A percentile compares a stretch with the other conserved stretches of the same genome.
These are phyloP conservation scores for Samsoniella hepiali DNA, from an alignment of 2,329 filamentous ascomycete species.

Conservation along the genomic window DNA sequence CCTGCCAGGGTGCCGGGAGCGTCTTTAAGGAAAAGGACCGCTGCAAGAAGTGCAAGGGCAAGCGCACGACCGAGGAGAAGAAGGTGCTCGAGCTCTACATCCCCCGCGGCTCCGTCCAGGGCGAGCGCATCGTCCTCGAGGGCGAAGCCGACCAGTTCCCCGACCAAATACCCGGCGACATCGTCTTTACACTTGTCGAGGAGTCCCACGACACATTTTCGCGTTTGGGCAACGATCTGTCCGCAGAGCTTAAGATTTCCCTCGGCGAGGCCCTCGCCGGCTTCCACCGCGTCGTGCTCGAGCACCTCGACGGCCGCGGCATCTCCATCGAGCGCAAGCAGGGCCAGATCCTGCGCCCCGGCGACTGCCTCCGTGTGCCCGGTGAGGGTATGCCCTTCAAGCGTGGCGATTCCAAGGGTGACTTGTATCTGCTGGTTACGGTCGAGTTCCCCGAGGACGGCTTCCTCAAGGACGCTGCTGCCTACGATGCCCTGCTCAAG, in stretches of 20 bases:
- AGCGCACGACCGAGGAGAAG: slow-evolving; percentile 78
- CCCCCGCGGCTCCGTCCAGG: slow-evolving; percentile 78
- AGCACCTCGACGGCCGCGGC: slow-evolving; percentile 89
- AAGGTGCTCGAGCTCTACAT: slow-evolving; percentile 98
- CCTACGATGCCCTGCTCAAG: slow-evolving; percentile 67
- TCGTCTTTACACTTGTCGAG: slow-evolving; percentile 85
- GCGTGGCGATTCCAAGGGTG: slow-evolving; percentile 76
- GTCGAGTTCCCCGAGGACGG: slow-evolving; percentile 85
- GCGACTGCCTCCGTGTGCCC: slow-evolving; percentile 77
- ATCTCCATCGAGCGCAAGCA: slow-evolving; percentile 76
- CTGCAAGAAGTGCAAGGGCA: slow-evolving; percentile 98
- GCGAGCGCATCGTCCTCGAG: slow-evolving; percentile 84
- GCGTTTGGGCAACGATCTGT: slow-evolving; percentile 79
- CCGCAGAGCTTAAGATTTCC: slow-evolving; percentile 75
- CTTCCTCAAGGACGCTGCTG: slow-evolving; percentile 72
- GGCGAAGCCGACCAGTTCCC: slow-evolving; percentile 93
- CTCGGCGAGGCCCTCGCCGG: slow-evolving; percentile 82
- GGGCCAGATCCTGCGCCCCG: slow-evolving; percentile 78
- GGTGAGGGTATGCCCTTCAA: slow-evolving; percentile 96
- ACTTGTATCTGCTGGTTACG: slow-evolving; percentile 82
- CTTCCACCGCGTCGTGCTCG: slow-evolving; percentile 86
- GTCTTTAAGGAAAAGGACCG: slow-evolving; percentile 94
- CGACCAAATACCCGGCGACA: slow-evolving; percentile 85
- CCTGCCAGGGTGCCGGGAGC: slow-evolving; percentile 80
- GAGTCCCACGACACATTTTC: slow-evolving; percentile 77